These are phyloP conservation scores for Sporothrix pseudoabietina DNA, from an alignment of 2,329 filamentous ascomycete species.

Conservation along the genomic window DNA sequence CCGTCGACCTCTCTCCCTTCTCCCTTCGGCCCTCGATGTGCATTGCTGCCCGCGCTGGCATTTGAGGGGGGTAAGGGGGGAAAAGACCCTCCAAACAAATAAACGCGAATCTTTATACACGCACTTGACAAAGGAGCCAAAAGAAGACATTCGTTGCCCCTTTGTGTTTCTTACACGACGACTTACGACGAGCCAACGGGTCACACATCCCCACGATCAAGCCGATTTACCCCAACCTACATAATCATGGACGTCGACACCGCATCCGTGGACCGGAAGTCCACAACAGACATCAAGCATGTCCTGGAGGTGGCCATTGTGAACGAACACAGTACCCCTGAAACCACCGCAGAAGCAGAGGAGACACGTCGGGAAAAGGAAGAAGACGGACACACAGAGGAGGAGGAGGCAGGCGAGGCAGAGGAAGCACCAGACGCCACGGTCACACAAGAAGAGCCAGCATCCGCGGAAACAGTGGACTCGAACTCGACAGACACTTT, in stretches of 20 bases:
- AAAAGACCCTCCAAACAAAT: background rate
- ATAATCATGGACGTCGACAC: background rate
- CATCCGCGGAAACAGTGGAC: background rate
- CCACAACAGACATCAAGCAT: background rate
- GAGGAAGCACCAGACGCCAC: background rate
- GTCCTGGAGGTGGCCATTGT: background rate
- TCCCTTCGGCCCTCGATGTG: slow-evolving; percentile 29
- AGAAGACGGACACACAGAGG: background rate
- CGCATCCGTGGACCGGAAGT: background rate
- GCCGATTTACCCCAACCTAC: background rate
- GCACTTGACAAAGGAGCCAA: background rate
- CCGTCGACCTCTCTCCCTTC: slow-evolving; percentile 9
- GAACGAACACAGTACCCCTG: background rate
- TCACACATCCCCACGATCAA: background rate
- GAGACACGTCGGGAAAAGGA: background rate
- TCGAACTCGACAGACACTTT: slow-evolving; percentile 25
- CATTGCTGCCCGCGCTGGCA: slow-evolving; percentile 25
- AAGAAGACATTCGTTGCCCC: background rate
- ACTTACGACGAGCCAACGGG: background rate
- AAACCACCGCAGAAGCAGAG: background rate
- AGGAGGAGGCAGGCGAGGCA: background rate
- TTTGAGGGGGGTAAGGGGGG: slow-evolving; percentile 30
- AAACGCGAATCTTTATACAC: background rate
- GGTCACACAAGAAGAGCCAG: background rate
- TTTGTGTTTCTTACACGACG: background rate